Percentiles rank a stretch among this genome's conserved stretches.
These are phyloP conservation scores for Tetrapisispora phaffii DNA, from an alignment of 805 yeast species.

Conservation along the genomic window DNA sequence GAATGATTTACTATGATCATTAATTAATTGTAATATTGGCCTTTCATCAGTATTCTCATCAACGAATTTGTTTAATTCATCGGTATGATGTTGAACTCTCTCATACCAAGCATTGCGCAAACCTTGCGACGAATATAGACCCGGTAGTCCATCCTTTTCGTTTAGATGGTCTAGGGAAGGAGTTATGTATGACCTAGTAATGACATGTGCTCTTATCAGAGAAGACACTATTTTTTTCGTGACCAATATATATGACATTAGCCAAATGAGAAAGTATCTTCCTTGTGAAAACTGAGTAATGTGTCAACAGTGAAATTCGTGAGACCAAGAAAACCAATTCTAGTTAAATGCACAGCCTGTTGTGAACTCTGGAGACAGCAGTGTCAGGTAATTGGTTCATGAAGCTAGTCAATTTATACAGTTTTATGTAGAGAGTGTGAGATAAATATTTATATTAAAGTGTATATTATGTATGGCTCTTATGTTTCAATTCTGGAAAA, in stretches of 20 bases:
- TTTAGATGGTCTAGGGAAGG: slow-evolving; percentile 20
- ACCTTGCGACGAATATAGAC: slow-evolving; percentile 40
- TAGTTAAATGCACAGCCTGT: too few relatives aligned
- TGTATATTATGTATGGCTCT: too few relatives aligned
- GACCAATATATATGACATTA: background rate
- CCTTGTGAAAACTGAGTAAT: too few relatives aligned
- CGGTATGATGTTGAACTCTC: slow-evolving; percentile 33
- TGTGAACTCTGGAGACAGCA: too few relatives aligned
- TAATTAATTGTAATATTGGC: slow-evolving; percentile 12
- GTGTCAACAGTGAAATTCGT: too few relatives aligned
- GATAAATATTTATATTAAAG: too few relatives aligned
- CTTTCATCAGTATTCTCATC: background rate
- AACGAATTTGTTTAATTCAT: slow-evolving; percentile 31
- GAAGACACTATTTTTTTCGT: background rate
- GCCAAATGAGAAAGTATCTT: too few relatives aligned
- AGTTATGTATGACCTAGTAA: slow-evolving; percentile 10
- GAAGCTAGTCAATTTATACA: too few relatives aligned
- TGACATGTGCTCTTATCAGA: background rate
- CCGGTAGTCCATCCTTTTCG: slow-evolving; percentile 35
- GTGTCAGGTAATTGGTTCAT: too few relatives aligned
- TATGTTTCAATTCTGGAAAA: too few relatives aligned
- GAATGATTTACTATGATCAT: slow-evolving; percentile 23
- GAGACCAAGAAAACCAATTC: too few relatives aligned
- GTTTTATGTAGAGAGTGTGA: too few relatives aligned
- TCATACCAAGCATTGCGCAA: slow-evolving; percentile 43